These are phyloP conservation scores for Chlorella variabilis DNA, from an alignment of 163 green algal genomes.

Conservation along the genomic window DNA sequence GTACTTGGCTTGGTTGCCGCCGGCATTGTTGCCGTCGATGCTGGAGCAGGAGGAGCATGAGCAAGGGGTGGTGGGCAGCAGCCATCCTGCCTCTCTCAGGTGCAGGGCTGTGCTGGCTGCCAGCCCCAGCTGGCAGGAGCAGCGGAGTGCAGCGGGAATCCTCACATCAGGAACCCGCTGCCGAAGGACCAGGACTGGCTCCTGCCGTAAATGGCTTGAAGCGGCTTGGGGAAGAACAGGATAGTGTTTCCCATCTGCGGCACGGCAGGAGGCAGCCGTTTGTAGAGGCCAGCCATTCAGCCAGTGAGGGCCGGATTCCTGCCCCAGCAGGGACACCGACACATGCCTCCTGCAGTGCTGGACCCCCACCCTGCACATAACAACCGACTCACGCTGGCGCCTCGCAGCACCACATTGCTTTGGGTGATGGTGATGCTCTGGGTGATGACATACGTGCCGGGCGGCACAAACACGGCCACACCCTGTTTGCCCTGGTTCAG, in stretches of 20 bases:
- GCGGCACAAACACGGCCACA: neutral
- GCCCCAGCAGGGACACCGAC: too few relatives aligned
- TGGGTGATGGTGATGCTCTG: neutral
- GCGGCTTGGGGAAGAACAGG: slow-evolving; percentile 3
- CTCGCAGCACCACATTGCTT: slow-evolving; percentile 22
- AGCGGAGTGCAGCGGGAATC: neutral
- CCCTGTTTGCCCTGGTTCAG: neutral
- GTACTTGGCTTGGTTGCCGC: slow-evolving; percentile 11
- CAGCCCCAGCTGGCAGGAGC: too few relatives aligned
- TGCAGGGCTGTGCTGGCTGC: too few relatives aligned
- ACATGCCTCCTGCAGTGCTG: neutral
- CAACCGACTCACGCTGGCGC: neutral
- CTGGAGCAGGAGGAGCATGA: neutral
- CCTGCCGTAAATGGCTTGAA: neutral
- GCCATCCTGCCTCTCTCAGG: too few relatives aligned
- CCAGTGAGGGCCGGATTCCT: neutral
- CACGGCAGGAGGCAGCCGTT: too few relatives aligned
- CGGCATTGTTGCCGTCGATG: slow-evolving; percentile 29
- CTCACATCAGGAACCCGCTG: slow-evolving; percentile 9
- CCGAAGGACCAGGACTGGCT: neutral
- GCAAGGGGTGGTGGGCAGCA: too few relatives aligned
- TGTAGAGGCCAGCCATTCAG: too few relatives aligned
- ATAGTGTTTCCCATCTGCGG: neutral
- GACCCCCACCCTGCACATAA: too few relatives aligned
- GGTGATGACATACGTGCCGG: neutral